These are phyloP conservation scores for Termitomyces sp. DNA, from an alignment of 768 basidiomycete genomes.

Conservation along the genomic window DNA sequence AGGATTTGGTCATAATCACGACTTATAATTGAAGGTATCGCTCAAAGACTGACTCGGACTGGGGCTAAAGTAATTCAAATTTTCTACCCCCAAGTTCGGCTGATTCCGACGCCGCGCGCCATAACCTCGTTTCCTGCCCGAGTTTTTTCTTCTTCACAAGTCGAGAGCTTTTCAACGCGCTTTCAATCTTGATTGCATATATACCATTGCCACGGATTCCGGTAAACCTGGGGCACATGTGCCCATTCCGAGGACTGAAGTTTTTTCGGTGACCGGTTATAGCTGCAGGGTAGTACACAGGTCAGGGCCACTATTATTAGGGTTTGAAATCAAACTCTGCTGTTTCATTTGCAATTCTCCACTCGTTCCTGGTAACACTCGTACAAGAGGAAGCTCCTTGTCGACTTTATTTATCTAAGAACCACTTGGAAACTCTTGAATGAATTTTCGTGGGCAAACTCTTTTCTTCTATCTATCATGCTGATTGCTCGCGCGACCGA, in stretches of 20 bases:
- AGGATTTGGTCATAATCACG: too few relatives aligned
- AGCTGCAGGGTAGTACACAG: not conserved
- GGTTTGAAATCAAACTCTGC: not conserved
- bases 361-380: not conserved
- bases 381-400: not conserved
- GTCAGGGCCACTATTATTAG: not conserved
- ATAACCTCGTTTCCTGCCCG: too few relatives aligned
- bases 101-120: too few relatives aligned
- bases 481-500: not conserved
- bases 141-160: not conserved
- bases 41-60: too few relatives aligned
- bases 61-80: too few relatives aligned
- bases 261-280: not conserved
- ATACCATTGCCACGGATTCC: not conserved
- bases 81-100: too few relatives aligned
- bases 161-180: not conserved
- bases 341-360: not conserved
- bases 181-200: not conserved
- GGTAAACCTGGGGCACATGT: not conserved
- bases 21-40: too few relatives aligned
- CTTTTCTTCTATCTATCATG: not conserved
- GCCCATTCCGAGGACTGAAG: not conserved
- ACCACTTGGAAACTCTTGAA: not conserved
- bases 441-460: not conserved
- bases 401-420: not conserved